Evolutionary conservation across 306 rosid genomes (phyloP).

Genomic region (Trichosanthes cucumerina): DNA sequence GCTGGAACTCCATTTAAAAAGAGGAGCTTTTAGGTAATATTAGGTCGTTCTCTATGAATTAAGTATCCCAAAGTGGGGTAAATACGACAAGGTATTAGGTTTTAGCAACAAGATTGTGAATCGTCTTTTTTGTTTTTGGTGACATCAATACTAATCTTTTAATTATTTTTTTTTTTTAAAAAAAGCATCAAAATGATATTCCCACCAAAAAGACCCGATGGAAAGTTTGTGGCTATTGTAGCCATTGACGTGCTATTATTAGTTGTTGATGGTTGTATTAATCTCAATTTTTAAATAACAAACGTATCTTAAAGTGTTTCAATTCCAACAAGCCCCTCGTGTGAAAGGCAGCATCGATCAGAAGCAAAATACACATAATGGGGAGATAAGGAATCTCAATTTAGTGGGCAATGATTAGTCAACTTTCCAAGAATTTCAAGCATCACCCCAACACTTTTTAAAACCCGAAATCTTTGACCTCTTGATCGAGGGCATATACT

Average conservation of each 20-base stretch:
- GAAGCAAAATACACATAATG: neutral
- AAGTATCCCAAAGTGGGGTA: neutral
- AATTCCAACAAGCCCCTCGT: neutral
- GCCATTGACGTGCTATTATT: neutral
- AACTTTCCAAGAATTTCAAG: too few relatives aligned
- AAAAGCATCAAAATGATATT: neutral
- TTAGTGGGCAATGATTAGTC: neutral
- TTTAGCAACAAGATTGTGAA: neutral
- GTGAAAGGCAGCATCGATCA: neutral
- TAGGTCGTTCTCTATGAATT: neutral
- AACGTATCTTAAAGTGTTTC: neutral
- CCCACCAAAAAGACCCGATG: neutral
- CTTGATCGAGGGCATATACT: too few relatives aligned
- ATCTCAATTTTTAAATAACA: neutral
- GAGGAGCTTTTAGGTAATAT: neutral
- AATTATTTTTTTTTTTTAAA: neutral
- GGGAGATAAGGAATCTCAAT: neutral
- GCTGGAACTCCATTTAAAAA: neutral
- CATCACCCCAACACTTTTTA: too few relatives aligned
- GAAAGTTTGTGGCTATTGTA: neutral
- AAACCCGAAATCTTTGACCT: too few relatives aligned
- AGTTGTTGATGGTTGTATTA: neutral
- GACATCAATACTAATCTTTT: neutral
- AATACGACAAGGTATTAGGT: conserved; percentile 4
- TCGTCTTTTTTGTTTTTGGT: neutral